Evolutionary conservation across 2,329 filamentous ascomycete species (phyloP).

Genomic region (Bipolaris zeicola): DNA sequence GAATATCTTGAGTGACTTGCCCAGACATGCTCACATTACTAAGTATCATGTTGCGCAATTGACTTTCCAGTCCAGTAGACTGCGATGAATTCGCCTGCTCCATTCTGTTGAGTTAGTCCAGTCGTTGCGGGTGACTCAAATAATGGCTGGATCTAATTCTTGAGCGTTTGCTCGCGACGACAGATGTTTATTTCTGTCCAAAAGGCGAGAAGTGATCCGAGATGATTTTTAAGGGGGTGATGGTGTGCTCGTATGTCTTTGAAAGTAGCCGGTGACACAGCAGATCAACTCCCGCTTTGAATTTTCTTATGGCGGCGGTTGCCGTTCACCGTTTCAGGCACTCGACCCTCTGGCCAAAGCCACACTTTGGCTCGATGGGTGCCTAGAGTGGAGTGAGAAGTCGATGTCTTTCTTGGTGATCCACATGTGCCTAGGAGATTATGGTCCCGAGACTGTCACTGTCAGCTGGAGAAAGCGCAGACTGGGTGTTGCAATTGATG

Average conservation of each 20-base stretch:
- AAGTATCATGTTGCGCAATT: slow-evolving; percentile 65
- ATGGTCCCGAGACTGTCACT: neutral
- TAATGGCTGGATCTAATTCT: neutral
- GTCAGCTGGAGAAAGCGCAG: neutral
- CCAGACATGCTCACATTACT: slow-evolving; percentile 53
- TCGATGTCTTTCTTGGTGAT: neutral
- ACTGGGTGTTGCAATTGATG: neutral
- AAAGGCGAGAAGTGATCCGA: neutral
- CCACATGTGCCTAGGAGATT: neutral
- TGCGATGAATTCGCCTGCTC: slow-evolving; percentile 16
- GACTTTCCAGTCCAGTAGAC: slow-evolving; percentile 54
- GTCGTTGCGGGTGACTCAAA: neutral
- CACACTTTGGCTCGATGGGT: neutral
- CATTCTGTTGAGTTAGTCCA: slow-evolving; percentile 23
- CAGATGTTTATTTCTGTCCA: neutral
- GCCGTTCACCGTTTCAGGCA: neutral
- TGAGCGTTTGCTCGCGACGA: neutral
- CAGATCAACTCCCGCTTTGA: neutral
- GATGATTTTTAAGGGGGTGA: neutral
- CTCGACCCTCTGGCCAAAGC: neutral
- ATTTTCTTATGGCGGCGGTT: neutral
- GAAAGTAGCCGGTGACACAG: neutral
- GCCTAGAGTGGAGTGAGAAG: neutral
- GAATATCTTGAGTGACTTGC: slow-evolving; percentile 24
- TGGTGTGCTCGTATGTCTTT: neutral